A percentile compares a stretch with the other conserved stretches of the same genome.
Conservation (phyloP, 2,329 filamentous ascomycete genomes). For the Coniosporium tulheliwenetii region DNA sequence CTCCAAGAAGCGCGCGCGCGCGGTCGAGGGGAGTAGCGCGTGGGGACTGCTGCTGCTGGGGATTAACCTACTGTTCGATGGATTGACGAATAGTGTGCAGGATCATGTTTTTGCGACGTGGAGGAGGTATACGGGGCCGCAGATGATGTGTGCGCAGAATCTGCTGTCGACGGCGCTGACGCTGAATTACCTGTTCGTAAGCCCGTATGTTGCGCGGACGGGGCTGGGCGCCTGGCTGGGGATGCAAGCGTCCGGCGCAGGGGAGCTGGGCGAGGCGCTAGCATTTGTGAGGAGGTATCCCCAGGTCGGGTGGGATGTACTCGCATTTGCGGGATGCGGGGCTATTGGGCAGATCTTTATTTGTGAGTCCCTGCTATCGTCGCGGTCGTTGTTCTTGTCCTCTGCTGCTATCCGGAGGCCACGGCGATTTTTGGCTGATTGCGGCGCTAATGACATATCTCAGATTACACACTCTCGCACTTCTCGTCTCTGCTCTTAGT, state of each 20-base stretch:
- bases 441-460: neutral
- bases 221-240: conserved; percentile 25
- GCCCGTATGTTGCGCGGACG: conserved; percentile 61
- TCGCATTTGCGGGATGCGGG: conserved; percentile 80
- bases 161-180: conserved; percentile 71
- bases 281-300: conserved; percentile 70
- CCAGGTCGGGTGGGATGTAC: conserved; percentile 67
- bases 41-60: conserved; percentile 74
- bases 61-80: conserved; percentile 89
- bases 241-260: conserved; percentile 36
- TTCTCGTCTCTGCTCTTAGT: conserved; percentile 88
- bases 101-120: conserved; percentile 77
- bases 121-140: conserved; percentile 70
- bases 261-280: conserved; percentile 66
- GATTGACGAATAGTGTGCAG: conserved; percentile 90
- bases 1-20: conserved; percentile 21
- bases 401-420: neutral
- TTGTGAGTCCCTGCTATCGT: too few species aligned
- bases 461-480: conserved; percentile 72
- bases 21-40: conserved; percentile 38
- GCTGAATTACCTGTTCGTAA: conserved; percentile 56
- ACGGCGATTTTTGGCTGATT: neutral
- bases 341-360: conserved; percentile 95
- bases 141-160: conserved; percentile 99
- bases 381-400: neutral